Conservation (phyloP, 768 basidiomycete genomes). For the Crucibulum laeve region DNA sequence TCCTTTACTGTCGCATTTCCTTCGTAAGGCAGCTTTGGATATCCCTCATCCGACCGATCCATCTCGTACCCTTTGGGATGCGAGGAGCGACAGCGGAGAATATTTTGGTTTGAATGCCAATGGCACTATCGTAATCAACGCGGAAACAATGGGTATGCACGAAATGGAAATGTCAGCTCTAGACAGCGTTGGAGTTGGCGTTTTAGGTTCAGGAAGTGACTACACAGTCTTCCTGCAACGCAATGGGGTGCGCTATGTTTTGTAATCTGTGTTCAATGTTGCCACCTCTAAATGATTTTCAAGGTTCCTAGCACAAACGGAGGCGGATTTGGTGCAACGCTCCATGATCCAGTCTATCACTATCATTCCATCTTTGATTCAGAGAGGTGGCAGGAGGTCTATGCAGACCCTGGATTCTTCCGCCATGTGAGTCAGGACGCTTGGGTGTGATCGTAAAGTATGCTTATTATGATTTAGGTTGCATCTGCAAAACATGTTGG, state of each 20-base stretch:
- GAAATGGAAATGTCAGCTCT: constrained; percentile 15
- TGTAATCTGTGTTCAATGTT: not conserved
- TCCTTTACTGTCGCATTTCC: constrained; percentile 77
- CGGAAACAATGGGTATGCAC: constrained; percentile 30
- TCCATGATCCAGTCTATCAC: constrained; percentile 66
- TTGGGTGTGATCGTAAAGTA: not conserved
- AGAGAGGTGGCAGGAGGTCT: constrained; percentile 67
- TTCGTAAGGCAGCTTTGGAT: constrained; percentile 62
- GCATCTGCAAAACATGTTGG: constrained; percentile 68
- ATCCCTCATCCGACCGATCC: constrained; percentile 68
- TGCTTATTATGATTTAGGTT: constrained; percentile 31
- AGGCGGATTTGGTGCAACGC: constrained; percentile 30
- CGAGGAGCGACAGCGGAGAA: constrained; percentile 56
- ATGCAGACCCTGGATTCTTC: constrained; percentile 75
- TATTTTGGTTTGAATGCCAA: constrained; percentile 29
- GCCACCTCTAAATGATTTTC: not conserved
- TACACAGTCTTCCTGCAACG: constrained; percentile 90
- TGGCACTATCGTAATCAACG: constrained; percentile 16
- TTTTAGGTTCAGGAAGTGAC: constrained; percentile 84
- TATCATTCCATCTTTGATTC: constrained; percentile 78
- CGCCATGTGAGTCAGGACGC: constrained; percentile 49
- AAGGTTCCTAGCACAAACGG: constrained; percentile 41
- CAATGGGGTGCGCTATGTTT: constrained; percentile 31
- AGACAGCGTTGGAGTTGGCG: constrained; percentile 28
- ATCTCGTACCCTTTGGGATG: constrained; percentile 76